Base-by-base conservation (phyloP, 129 eudicot genomes). In the Silybum marianum region DNA sequence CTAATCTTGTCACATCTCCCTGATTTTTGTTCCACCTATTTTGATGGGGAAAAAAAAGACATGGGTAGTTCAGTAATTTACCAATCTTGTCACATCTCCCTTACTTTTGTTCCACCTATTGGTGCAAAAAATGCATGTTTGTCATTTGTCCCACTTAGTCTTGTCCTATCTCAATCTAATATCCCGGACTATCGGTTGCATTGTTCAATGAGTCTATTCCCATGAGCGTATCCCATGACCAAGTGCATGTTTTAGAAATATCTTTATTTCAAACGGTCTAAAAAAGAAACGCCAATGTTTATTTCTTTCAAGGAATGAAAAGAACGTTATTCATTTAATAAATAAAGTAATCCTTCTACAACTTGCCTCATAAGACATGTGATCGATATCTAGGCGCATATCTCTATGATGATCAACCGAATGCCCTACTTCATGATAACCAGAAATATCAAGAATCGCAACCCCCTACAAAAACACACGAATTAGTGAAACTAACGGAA, bases 291-390 rank as follows among this genome's bases (percentile, higher is more conserved):
- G 18, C 34, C 22, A 69, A 75, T 13, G 19, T 24, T 75, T 8
- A 19, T 74, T 42, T 69, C 32, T 26, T 73, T 74, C 21, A 75
- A 67, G 10, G 12, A 28, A 76, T 51, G 44, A 62, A 58, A 51
- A 3, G n/a, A 71, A 6, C n/a, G 48, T 38, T 65, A 38, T 73
- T 65, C 40, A 24, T 24, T 30, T 71, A 32, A 30, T 38, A 24
- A 63, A 74, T 63, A 63, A 58, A 77, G 69, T 58, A 46, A 42
- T 22, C 18, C 6, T 73, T 40, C 21, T 32, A 58, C 36, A 69
- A 82, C 83, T 86, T 86, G 89, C 99, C 98, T 96, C 99, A 83
- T 96, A 96, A 19, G 99, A 96, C 99, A 96, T 96, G 84, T 96
- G 90, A 84, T 96, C 99, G 34, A 93, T 93, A 82, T 96, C 99